phyloP scores from a whole-genome alignment of 2,329 filamentous ascomycete genomes.

The Dissoconium aciculare region DNA sequence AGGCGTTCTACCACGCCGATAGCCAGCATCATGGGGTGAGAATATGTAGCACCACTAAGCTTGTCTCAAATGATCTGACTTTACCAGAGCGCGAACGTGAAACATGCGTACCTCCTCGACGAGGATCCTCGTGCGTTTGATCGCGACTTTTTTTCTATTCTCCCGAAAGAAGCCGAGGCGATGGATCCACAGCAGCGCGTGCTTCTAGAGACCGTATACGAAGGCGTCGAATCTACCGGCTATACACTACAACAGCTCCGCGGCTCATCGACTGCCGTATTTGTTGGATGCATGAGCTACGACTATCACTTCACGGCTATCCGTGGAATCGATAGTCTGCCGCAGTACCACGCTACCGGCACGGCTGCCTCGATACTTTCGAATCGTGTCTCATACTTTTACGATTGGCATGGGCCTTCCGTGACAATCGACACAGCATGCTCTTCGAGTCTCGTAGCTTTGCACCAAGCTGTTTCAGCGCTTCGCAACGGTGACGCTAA shows the following conservation, averaged over 20 bases:
- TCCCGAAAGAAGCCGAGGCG: slow-evolving; percentile 11
- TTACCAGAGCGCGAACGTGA: slow-evolving; percentile 8
- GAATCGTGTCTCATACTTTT: slow-evolving; percentile 16
- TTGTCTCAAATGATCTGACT: no score
- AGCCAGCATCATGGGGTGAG: slow-evolving; percentile 10
- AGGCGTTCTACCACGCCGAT: slow-evolving; percentile 14
- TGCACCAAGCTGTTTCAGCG: slow-evolving; percentile 22
- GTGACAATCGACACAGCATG: slow-evolving; percentile 31
- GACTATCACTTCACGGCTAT: slow-evolving; percentile 12
- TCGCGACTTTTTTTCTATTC: slow-evolving; percentile 15
- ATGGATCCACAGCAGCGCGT: slow-evolving; percentile 20
- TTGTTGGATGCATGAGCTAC: slow-evolving; percentile 14
- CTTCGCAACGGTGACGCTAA: slow-evolving; percentile 18
- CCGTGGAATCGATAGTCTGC: slow-evolving; percentile 10
- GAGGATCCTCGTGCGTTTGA: slow-evolving; percentile 15
- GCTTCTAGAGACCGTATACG: slow-evolving; percentile 15
- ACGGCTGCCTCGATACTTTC: slow-evolving; percentile 10
- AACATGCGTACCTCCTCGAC: slow-evolving; percentile 13
- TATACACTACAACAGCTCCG: slow-evolving; percentile 8
- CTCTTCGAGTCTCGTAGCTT: slow-evolving; percentile 27
- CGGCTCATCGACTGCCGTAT: slow-evolving; percentile 12
- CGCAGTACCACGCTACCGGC: slow-evolving; percentile 14
- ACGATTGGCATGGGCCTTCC: slow-evolving; percentile 14
- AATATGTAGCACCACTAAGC: no score
- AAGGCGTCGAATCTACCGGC: slow-evolving; percentile 12